phyloP scores from a whole-genome alignment of 2,329 filamentous ascomycete genomes.

The Colletotrichum tabaci region DNA sequence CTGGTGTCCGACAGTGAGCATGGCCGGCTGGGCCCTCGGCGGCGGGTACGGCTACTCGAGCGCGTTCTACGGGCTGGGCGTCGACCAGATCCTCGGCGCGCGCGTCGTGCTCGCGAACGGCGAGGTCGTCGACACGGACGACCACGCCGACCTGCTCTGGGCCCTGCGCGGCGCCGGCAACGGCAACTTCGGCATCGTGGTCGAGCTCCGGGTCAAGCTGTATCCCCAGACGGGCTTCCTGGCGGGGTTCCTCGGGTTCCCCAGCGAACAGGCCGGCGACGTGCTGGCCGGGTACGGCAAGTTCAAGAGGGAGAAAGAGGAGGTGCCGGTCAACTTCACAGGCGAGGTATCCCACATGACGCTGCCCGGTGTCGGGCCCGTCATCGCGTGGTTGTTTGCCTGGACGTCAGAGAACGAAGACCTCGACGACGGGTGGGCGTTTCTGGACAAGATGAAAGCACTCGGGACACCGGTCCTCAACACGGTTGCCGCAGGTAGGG shows the following conservation, averaged over 20 bases:
- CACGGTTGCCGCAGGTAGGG: slow-evolving; percentile 28
- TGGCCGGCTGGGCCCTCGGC: slow-evolving; percentile 52
- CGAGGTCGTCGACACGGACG: slow-evolving; percentile 54
- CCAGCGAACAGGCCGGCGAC: slow-evolving; percentile 47
- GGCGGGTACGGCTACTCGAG: slow-evolving; percentile 54
- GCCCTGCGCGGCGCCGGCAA: slow-evolving; percentile 58
- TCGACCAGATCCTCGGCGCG: slow-evolving; percentile 55
- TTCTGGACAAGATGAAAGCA: slow-evolving; percentile 24
- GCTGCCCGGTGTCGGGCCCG: slow-evolving; percentile 27
- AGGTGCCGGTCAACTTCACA: slow-evolving; percentile 43
- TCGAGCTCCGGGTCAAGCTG: slow-evolving; percentile 57
- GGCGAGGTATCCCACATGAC: slow-evolving; percentile 24
- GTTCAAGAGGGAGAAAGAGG: slow-evolving; percentile 45
- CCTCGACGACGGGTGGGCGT: slow-evolving; percentile 25
- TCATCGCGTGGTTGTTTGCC: slow-evolving; percentile 21
- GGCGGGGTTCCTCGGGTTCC: slow-evolving; percentile 28
- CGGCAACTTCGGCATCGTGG: slow-evolving; percentile 55
- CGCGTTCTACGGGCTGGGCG: slow-evolving; percentile 52
- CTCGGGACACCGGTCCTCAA: slow-evolving; percentile 28
- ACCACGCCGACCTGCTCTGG: slow-evolving; percentile 50
- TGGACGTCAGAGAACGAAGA: slow-evolving; percentile 32
- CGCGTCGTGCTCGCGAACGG: slow-evolving; percentile 56
- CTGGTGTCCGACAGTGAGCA: slow-evolving; percentile 47
- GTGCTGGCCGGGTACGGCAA: slow-evolving; percentile 3
- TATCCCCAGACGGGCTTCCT: slow-evolving; percentile 48